Evolutionary conservation across 441 rosid species (phyloP), one percentile per base, ranked within the genome.

Genomic region (Raphanus hybrid): DNA sequence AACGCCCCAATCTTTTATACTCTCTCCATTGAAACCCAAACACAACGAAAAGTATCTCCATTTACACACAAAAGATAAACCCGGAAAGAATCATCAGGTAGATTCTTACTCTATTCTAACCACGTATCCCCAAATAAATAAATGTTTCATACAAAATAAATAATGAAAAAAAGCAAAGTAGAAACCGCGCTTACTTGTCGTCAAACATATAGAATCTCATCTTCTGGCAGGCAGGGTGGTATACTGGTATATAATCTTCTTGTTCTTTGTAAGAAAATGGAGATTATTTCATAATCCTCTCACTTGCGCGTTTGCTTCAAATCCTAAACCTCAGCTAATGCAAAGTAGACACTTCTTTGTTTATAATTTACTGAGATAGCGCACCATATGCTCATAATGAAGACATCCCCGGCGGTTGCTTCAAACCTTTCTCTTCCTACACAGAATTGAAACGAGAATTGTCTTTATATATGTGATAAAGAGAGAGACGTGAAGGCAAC

Each of bases 401-500:
- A 43, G 75, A 45, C 74, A 39, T 78, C 66, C 78, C 70, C 0
- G 74, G 65, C 0, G 59, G 65, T 68, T 15, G 57, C 50, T 59
- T 78, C 65, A 78, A 52, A 26, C 81, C 81, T 12, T 63, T 73
- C 76, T 73, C 70, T 64, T 73, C 76, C 76, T 73, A 23, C 52
- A 45, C 18, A 4, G 20, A 2, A 11, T 32, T 29, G 6, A 23
- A 67, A 66, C 58, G 6, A 23, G 64, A 67, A 5, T 43, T 54
- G 8, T 16, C 70, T 71, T 32, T 43, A 43, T 20, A 71, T 5
- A 18, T 6, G 48, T 48, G 23, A 72, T 14, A 7, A 20, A 2
- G 34, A 43, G 34, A 43, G 62, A 16, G 37, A 60, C 9, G 75
- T 9, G 18, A 62, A 45, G 45, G 43, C 37, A 50, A 48, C 54